Conservation (phyloP, 768 basidiomycete genomes). For the Suillus sp. region DNA sequence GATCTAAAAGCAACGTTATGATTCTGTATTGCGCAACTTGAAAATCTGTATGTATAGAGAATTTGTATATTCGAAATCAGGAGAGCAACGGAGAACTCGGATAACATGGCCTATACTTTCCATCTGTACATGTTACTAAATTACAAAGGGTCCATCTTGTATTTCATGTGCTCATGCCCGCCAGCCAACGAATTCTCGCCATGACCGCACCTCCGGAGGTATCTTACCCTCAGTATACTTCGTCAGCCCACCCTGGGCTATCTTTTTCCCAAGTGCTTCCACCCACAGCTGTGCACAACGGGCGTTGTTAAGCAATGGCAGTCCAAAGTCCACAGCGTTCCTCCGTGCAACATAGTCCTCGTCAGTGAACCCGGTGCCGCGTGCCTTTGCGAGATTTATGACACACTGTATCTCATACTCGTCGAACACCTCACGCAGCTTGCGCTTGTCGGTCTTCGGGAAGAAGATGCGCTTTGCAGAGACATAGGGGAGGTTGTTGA, state of each 20-base stretch:
- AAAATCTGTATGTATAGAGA: neutral
- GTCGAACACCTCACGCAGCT: conserved; percentile 90
- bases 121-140: neutral
- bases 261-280: conserved; percentile 81
- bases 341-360: conserved; percentile 98
- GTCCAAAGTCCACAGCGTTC: conserved; percentile 94
- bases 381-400: conserved; percentile 84
- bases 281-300: conserved; percentile 89
- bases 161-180: conserved; percentile 47
- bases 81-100: neutral
- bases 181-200: conserved; percentile 85
- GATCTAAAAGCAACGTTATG: conserved; percentile 37
- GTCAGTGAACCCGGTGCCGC: conserved; percentile 76
- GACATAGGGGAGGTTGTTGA: conserved; percentile 80
- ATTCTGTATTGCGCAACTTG: neutral
- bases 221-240: conserved; percentile 86
- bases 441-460: conserved; percentile 95
- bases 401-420: conserved; percentile 95
- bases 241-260: conserved; percentile 75
- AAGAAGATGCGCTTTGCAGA: conserved; percentile 89
- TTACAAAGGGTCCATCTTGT: conserved; percentile 5
- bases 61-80: neutral
- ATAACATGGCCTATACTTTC: neutral
- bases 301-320: conserved; percentile 89
- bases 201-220: conserved; percentile 89